phyloP scores from a whole-genome alignment of 1,139 yeast species.

The Sugiyamaella sp. region DNA sequence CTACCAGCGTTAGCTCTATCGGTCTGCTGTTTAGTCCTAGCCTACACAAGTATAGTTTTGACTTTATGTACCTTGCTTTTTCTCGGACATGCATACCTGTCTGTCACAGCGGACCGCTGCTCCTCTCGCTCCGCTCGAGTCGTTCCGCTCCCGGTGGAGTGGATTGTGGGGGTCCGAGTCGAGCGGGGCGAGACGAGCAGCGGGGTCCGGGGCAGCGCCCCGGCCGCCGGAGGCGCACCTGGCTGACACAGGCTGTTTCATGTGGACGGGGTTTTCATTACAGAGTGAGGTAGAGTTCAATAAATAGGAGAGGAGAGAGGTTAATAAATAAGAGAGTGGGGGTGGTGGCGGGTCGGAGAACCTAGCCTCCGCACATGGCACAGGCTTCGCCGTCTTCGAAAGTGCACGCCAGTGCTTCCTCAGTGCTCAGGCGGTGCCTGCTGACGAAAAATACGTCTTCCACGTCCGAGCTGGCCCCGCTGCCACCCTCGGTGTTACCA shows the following conservation, averaged over 20 bases:
- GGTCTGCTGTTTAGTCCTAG: neutral
- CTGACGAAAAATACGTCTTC: neutral
- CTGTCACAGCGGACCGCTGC: neutral
- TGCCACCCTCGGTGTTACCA: neutral
- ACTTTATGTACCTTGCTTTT: neutral
- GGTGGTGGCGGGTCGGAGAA: no score
- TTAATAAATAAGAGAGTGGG: neutral
- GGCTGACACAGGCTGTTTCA: neutral
- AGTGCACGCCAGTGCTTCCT: conserved; percentile 2
- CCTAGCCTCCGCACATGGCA: conserved; percentile 86
- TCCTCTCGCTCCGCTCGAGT: neutral
- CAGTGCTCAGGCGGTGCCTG: neutral
- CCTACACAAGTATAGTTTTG: no score
- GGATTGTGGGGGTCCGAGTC: no score
- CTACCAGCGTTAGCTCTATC: no score
- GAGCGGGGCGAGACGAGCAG: no score
- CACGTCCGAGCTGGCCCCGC: neutral
- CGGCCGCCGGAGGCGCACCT: no score
- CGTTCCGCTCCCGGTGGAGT: no score
- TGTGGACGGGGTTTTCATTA: neutral
- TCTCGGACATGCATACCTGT: neutral
- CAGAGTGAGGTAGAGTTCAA: neutral
- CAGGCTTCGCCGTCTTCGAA: conserved; percentile 56
- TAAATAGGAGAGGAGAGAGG: neutral
- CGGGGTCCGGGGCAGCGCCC: no score